Evolutionary conservation across 306 rosid species (phyloP), one percentile per base, ranked within the genome.

Genomic region (Castanea sativa): DNA sequence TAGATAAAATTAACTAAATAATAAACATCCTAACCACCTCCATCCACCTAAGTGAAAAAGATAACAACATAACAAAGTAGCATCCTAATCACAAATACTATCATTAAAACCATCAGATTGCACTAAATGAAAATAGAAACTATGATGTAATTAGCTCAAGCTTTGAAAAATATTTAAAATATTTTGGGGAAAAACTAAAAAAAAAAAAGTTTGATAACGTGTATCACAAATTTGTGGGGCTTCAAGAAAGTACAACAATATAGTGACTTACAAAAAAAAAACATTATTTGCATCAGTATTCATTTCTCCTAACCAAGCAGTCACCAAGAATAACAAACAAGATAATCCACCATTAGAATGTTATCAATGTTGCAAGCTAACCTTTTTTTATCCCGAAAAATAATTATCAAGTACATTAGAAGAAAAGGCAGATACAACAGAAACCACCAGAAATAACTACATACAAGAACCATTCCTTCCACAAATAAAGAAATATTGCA

Each of bases 21-120:
- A 45, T 45, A 74, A 16, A 73, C 56, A 38, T 73, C 61, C 75
- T 3, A 83, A 75, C 75, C 19, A 73, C 60, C 82, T 51, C 23
- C 88, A 82, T 83, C 87, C 74, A 78, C 82, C 55, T 2, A 55
- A 49, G 76, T 3, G 45, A 65, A 75, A 79, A 78, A 67, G 19
- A 49, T 20, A 43, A 71, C 7, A 15, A 41, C 5, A 21, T 16
- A 32, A 65, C 14, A 71, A 29, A 11, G 20, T 69, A 67, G 32
- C 81, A 64, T 16, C 32, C 9, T 41, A 67, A 65, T 75, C 20
- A 19, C 9, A 70, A n/a, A 56, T 23, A 67, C 82, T 77, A 74
- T 83, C 73, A 82, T 82, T 77, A 75, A 71, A 84, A 82, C 75
- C 69, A 82, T 73, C 53, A 12, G 33, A 63, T 23, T 35, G 67